Base-by-base conservation (phyloP, 1,139 yeast species). In the Geotrichum carabidarum region DNA sequence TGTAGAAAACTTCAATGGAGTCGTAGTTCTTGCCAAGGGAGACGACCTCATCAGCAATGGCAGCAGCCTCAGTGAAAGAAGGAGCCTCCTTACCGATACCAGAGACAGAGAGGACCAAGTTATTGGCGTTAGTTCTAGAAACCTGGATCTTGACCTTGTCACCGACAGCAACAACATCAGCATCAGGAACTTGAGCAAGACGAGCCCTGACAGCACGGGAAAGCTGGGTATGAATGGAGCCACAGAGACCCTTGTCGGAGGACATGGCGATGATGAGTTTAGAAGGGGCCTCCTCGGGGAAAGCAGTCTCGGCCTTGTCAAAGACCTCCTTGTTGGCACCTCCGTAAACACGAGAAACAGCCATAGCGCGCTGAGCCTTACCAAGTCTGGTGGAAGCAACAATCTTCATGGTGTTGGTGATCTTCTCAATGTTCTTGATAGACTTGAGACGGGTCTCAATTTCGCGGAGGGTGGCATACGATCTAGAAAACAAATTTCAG, bases 401-500 rank as follows among this genome's bases (percentile, higher is more conserved):
- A 76, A 94, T 86, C 81, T 91, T 93, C 99, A 93, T 93, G 74
- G 99, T 93, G 79, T 93, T 93, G 78, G 99, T 93, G 77, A 93
- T 93, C 80, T 93, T 93, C 78, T 93, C 98, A 74, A 93, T 93
- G 82, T 93, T 93, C 81, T 91, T 93, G 74, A 93, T 93, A 63
- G 97, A 89, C 81, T 93, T 93, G 74, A 93, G 84, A 80, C 99
- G 95, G 75, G 82, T 86, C 80, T 93, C 99, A 72, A 93, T 94
- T 77, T 93, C 99, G 80, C 98, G 91, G 73, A 93, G 82, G 67
- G 99, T 93, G 71, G 99, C 99, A 81, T 89, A 91, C 80, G 84
- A 83, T 86, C 96, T 87, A 62, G 30, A n/a, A 14, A 46, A 50
- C 11, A n/a, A 7, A 31, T 22, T 32, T 8, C 5, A 18, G 12